Base-by-base conservation (phyloP, 179 eudicot genomes). In the Spinacia oleracea region DNA sequence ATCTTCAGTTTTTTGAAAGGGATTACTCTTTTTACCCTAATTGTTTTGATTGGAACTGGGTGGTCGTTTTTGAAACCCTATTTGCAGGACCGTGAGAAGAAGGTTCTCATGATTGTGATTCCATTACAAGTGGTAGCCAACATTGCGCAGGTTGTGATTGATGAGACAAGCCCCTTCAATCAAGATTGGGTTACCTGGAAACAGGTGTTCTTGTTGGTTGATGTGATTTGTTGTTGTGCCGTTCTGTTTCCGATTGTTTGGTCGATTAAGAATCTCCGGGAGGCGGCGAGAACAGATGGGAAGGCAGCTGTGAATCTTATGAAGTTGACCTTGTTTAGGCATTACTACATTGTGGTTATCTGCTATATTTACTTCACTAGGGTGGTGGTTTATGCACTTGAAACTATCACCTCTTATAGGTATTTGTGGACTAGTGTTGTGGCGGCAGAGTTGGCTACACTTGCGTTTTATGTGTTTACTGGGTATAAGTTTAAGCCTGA, bases 21-120 rank as follows among this genome's bases (percentile, higher is more conserved):
- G 6, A 88, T 90, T 9, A 81, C 87, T 11, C 75, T 92, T 75
- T 92, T 92, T 51, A 88, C 97, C 4, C 70, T 92, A 84, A 92
- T 92, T 32, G 97, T 92, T 38, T 84, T 91, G 81, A 90, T 91
- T 58, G 97, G 97, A 40, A 91, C 97, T 6, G 97, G 97, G 0
- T 91, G 97, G 97, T 91, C 97, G 10, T 91, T 91, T 72, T 70
- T 91, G 85, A 91, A 91, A 60, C 97, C 97, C 10, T 91, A 83
- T 72, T 83, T 91, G 72, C 97, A 91, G 40, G 89, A 86, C 64
- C 86, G 88, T 53, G 97, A 91, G 66, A 91, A 91, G 89, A 89
- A 90, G 89, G 88, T 91, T 10, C 75, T 90, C 63, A 90, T 91
- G 86, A 78, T 91, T 58, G 96, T 91, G 73, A 91, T 91, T 27